phyloP scores from a whole-genome alignment of 2,329 filamentous ascomycete species.

The Paecilomyces sp. region DNA sequence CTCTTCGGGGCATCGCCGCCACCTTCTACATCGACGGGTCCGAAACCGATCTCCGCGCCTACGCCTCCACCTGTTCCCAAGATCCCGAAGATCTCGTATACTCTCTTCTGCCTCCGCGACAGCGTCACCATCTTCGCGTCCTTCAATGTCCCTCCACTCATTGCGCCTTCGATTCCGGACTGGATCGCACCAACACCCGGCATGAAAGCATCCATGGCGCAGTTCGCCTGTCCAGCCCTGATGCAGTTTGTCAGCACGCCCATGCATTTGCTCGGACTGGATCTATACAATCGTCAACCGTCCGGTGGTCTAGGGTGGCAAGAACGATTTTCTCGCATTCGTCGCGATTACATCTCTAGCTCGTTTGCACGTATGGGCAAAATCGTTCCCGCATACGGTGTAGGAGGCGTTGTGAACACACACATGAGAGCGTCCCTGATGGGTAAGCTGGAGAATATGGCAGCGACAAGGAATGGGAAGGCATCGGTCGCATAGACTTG shows the following conservation, averaged over 20 bases:
- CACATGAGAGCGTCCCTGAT: constrained; percentile 63
- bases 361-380: constrained; percentile 69
- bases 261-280: constrained; percentile 74
- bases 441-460: constrained; percentile 48
- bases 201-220: constrained; percentile 57
- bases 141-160: constrained; percentile 78
- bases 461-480: constrained; percentile 30
- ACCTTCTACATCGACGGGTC: constrained; percentile 31
- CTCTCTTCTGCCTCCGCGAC: constrained; percentile 74
- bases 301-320: constrained; percentile 39
- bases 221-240: constrained; percentile 72
- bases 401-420: constrained; percentile 79
- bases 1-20: constrained; percentile 63
- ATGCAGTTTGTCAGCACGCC: constrained; percentile 77
- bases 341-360: constrained; percentile 68
- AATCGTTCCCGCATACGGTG: constrained; percentile 82
- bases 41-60: constrained; percentile 9
- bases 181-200: constrained; percentile 38
- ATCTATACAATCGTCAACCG: constrained; percentile 68
- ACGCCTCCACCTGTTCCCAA: constrained; percentile 21
- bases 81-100: constrained; percentile 65
- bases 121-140: constrained; percentile 84
- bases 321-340: constrained; percentile 62
- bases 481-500: not conserved
- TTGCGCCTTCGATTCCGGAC: constrained; percentile 62